These are phyloP conservation scores for Rugosomyces carneus DNA, from an alignment of 1,284 basidiomycete species.

Conservation along the genomic window DNA sequence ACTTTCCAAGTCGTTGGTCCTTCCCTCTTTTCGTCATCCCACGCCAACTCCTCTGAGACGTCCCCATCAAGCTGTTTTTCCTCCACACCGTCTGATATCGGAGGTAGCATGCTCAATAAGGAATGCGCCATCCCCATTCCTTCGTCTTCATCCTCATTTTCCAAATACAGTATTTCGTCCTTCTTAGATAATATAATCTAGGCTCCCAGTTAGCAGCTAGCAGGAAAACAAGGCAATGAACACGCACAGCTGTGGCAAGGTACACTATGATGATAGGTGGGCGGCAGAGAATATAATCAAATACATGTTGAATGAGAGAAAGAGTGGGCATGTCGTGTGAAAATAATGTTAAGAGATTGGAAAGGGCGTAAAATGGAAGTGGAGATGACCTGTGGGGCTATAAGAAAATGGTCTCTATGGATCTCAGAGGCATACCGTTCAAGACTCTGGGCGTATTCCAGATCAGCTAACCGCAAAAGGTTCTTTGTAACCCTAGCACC, in stretches of 20 bases:
- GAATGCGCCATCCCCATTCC: slow-evolving; percentile 74
- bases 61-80: slow-evolving; percentile 1
- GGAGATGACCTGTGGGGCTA: slow-evolving; percentile 37
- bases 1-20: not conserved
- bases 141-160: slow-evolving; percentile 37
- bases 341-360: slow-evolving; percentile 87
- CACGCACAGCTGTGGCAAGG: slow-evolving; percentile 72
- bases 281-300: slow-evolving; percentile 81
- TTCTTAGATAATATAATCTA: slow-evolving; percentile 62
- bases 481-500: slow-evolving; percentile 14
- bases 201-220: not conserved
- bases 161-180: slow-evolving; percentile 50
- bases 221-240: not conserved
- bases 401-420: slow-evolving; percentile 1
- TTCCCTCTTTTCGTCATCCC: not conserved
- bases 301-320: slow-evolving; percentile 79
- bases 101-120: slow-evolving; percentile 66
- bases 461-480: slow-evolving; percentile 51
- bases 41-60: not conserved
- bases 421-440: slow-evolving; percentile 46
- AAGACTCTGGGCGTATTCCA: slow-evolving; percentile 60
- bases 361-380: slow-evolving; percentile 82
- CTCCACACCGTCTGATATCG: slow-evolving; percentile 44
- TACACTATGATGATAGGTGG: slow-evolving; percentile 82
- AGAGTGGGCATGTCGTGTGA: slow-evolving; percentile 87